A percentile compares a stretch with the other conserved stretches of the same genome.
Conservation (phyloP, 257 asterid species). For the Galeopsis tetrahit region DNA sequence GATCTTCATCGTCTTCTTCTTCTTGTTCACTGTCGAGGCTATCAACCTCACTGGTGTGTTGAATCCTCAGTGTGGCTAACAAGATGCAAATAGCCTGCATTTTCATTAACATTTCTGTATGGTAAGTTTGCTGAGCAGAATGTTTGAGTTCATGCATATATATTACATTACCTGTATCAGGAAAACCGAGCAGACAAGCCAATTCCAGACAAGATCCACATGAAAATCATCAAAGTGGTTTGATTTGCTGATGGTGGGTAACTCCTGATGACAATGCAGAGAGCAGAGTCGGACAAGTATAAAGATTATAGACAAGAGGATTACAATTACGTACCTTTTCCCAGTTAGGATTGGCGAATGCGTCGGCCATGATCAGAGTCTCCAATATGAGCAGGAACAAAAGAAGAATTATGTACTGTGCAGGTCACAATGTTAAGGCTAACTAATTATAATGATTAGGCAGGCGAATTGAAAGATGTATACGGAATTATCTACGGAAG, state of each 20-base stretch:
- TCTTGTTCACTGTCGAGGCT: conserved; percentile 35
- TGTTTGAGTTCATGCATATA: neutral
- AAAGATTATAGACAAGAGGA: neutral
- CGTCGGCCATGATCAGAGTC: conserved; percentile 45
- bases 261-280: conserved; percentile 42
- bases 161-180: conserved; percentile 49
- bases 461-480: too few species aligned
- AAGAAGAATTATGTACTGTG: conserved; percentile 50
- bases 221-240: conserved; percentile 50
- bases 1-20: conserved; percentile 31
- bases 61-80: conserved; percentile 54
- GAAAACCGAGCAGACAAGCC: conserved; percentile 41
- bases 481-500: too few species aligned
- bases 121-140: neutral
- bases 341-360: conserved; percentile 51
- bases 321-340: conserved; percentile 36
- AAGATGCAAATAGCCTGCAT: conserved; percentile 59
- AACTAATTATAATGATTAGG: neutral
- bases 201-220: conserved; percentile 47
- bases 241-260: conserved; percentile 31
- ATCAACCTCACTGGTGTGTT: conserved; percentile 23
- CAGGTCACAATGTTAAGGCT: conserved; percentile 43
- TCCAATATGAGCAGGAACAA: conserved; percentile 52
- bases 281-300: neutral
- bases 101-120: neutral